These are phyloP conservation scores for Evernia prunastri DNA, from an alignment of 495 filamentous ascomycete genomes.

Conservation along the genomic window DNA sequence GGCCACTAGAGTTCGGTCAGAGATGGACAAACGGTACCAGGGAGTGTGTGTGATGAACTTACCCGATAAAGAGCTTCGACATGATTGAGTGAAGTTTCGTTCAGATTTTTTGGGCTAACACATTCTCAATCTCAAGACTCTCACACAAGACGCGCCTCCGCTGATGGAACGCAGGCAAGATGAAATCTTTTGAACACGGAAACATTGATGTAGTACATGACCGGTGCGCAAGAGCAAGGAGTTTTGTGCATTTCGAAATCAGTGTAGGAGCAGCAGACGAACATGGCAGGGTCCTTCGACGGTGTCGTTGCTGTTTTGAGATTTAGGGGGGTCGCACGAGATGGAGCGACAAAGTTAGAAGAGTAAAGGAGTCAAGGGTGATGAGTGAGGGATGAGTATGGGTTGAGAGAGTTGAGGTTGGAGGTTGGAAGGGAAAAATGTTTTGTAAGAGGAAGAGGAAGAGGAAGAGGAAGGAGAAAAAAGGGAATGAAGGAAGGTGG, in stretches of 20 bases:
- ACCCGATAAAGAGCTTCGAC: conserved; percentile 92
- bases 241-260: conserved; percentile 19
- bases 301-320: conserved; percentile 19
- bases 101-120: conserved; percentile 30
- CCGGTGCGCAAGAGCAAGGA: conserved; percentile 25
- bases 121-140: conserved; percentile 34
- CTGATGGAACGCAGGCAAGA: conserved; percentile 30
- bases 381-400: background rate
- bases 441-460: conserved; percentile 8
- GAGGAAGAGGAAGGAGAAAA: conserved; percentile 10
- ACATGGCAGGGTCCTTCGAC: conserved; percentile 25
- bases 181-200: conserved; percentile 25
- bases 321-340: conserved; percentile 3
- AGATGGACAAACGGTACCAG: conserved; percentile 13
- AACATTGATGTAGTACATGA: conserved; percentile 29
- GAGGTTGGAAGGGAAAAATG: conserved; percentile 1
- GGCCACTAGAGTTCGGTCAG: conserved; percentile 56
- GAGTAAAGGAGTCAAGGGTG: background rate
- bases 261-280: conserved; percentile 29
- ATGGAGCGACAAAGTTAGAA: background rate
- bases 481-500: conserved; percentile 27
- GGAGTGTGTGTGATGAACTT: conserved; percentile 31
- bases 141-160: conserved; percentile 32
- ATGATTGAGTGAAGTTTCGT: conserved; percentile 42
- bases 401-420: background rate